Evolutionary conservation across 1,284 basidiomycete species (phyloP).

Genomic region (Flammula alnicola): DNA sequence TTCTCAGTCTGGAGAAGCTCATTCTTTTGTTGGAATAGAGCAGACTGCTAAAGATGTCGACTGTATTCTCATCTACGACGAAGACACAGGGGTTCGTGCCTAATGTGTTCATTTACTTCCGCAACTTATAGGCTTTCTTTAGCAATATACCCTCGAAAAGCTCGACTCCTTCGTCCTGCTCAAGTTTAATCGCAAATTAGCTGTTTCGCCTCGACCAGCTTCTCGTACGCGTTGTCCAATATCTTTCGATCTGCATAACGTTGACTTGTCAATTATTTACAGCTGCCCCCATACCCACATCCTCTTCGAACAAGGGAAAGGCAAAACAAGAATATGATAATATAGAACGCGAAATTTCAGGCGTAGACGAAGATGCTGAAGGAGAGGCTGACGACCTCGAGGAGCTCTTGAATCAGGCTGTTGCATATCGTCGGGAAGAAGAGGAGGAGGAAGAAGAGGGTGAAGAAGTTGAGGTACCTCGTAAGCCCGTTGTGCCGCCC

Average conservation of each 20-base stretch:
- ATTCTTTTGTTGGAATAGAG: constrained; percentile 62
- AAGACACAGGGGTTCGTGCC: constrained; percentile 58
- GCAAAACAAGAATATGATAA: constrained; percentile 37
- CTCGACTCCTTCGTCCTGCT: constrained; percentile 66
- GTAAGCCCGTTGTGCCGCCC: constrained; percentile 26
- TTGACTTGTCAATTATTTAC: constrained; percentile 1
- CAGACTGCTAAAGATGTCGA: constrained; percentile 65
- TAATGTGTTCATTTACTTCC: neutral
- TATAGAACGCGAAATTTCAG: constrained; percentile 29
- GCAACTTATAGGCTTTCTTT: constrained; percentile 2
- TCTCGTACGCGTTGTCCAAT: constrained; percentile 45
- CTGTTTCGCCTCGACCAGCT: constrained; percentile 41
- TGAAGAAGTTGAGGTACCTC: constrained; percentile 39
- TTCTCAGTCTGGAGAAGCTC: constrained; percentile 55
- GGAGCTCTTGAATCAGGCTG: constrained; percentile 31
- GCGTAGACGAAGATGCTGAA: constrained; percentile 45
- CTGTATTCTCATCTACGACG: constrained; percentile 78
- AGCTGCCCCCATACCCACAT: constrained; percentile 21
- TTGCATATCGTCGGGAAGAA: constrained; percentile 37
- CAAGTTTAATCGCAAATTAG: constrained; percentile 51
- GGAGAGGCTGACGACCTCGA: constrained; percentile 44
- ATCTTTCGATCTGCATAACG: neutral
- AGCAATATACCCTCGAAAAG: constrained; percentile 78
- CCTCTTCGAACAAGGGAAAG: constrained; percentile 23
- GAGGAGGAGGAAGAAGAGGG: constrained; percentile 51